These are phyloP conservation scores for Rhizopogon vesiculosus DNA, from an alignment of 768 basidiomycete species.

Conservation along the genomic window DNA sequence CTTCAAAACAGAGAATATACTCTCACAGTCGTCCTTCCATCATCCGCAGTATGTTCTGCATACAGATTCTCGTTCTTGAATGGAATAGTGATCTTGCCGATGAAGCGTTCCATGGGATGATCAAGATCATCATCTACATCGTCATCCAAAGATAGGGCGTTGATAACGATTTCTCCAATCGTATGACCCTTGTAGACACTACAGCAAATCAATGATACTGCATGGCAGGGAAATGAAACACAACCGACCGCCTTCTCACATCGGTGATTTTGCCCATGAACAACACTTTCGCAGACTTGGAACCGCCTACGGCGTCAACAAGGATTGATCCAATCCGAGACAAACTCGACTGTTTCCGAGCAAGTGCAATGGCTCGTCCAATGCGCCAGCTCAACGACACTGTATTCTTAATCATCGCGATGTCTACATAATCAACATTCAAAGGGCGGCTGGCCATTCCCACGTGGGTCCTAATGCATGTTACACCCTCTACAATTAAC, in stretches of 20 bases:
- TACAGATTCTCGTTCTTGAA: constrained; percentile 63
- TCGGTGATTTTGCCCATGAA: constrained; percentile 61
- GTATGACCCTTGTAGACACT: constrained; percentile 34
- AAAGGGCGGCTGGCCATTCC: constrained; percentile 41
- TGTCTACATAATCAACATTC: constrained; percentile 27
- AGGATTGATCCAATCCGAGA: constrained; percentile 30
- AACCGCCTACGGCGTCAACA: constrained; percentile 32
- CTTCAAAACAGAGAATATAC: not conserved
- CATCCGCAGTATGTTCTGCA: constrained; percentile 34
- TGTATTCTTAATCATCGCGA: constrained; percentile 44
- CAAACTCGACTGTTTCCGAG: constrained; percentile 42
- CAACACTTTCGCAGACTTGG: constrained; percentile 33
- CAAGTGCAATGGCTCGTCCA: constrained; percentile 52
- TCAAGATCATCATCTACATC: constrained; percentile 21
- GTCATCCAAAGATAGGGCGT: constrained; percentile 21
- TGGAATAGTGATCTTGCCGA: constrained; percentile 40
- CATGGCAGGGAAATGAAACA: not conserved
- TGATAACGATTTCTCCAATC: constrained; percentile 32
- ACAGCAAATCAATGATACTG: not conserved
- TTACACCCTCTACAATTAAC: not conserved
- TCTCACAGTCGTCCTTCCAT: constrained; percentile 20
- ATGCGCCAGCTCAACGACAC: constrained; percentile 61
- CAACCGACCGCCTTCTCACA: constrained; percentile 32
- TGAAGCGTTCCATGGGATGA: constrained; percentile 15
- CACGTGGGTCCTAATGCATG: constrained; percentile 32